A percentile compares a stretch with the other conserved stretches of the same genome.
These are phyloP conservation scores for Quercus glauca DNA, from an alignment of 306 rosid species.

Conservation along the genomic window DNA sequence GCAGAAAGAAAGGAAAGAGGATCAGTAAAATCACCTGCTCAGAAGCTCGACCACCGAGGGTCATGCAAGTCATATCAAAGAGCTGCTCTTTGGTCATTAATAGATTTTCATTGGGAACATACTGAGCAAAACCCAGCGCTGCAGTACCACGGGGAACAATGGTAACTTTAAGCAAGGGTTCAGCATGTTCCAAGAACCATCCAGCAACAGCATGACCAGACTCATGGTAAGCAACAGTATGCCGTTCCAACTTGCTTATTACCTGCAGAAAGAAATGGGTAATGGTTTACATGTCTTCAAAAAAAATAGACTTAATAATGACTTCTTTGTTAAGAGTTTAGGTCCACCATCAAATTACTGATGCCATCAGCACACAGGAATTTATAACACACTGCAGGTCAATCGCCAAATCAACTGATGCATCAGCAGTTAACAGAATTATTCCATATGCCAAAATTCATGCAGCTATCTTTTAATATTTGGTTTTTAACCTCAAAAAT, in stretches of 20 bases:
- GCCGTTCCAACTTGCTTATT: slow-evolving; percentile 62
- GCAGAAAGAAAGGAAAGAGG: background rate
- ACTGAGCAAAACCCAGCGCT: slow-evolving; percentile 64
- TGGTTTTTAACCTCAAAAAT: background rate
- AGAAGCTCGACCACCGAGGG: slow-evolving; percentile 67
- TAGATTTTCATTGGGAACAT: slow-evolving; percentile 63
- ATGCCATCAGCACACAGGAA: background rate
- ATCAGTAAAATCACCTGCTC: slow-evolving; percentile 41
- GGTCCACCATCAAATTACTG: background rate
- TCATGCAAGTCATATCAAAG: slow-evolving; percentile 59
- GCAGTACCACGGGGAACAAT: slow-evolving; percentile 68
- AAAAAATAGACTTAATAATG: background rate
- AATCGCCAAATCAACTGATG: background rate
- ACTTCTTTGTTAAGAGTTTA: background rate
- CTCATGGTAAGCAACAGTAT: slow-evolving; percentile 66
- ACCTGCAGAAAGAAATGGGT: slow-evolving; percentile 32
- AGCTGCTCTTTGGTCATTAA: slow-evolving; percentile 67
- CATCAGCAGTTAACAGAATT: background rate
- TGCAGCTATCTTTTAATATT: background rate
- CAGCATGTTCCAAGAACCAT: slow-evolving; percentile 67
- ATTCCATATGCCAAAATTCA: background rate
- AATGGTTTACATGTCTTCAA: background rate
- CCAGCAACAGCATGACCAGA: slow-evolving; percentile 70
- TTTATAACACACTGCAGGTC: background rate
- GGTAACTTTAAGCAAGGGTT: slow-evolving; percentile 61